Percentiles rank a stretch among this genome's conserved stretches.
These are phyloP conservation scores for Phytophthora litchii DNA, from an alignment of 352 stramenopile genomes.

Conservation along the genomic window DNA sequence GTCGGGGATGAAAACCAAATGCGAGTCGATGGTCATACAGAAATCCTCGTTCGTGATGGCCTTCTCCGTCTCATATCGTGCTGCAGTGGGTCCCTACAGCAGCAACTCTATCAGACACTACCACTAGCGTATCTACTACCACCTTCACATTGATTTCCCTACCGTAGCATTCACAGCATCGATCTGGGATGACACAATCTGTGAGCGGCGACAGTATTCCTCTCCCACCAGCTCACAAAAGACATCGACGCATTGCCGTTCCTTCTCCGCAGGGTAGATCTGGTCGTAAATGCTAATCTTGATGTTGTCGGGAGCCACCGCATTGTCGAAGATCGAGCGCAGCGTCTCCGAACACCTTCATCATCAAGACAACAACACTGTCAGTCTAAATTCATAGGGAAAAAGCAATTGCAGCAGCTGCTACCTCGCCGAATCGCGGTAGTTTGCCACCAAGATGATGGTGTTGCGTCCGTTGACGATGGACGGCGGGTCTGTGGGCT, in stretches of 20 bases:
- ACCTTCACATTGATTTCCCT: background rate
- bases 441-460: constrained; percentile 84
- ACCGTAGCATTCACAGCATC: constrained; percentile 73
- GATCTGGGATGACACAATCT: constrained; percentile 76
- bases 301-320: constrained; percentile 57
- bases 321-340: constrained; percentile 79
- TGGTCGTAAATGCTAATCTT: constrained; percentile 75
- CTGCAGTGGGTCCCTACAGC: constrained; percentile 65
- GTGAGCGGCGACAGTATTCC: constrained; percentile 52
- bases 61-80: constrained; percentile 78
- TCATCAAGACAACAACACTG: constrained; percentile 2
- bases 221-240: constrained; percentile 78
- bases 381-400: background rate
- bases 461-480: constrained; percentile 68
- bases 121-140: background rate
- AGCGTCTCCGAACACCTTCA: constrained; percentile 75
- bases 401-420: background rate
- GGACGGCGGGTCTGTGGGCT: constrained; percentile 32
- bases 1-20: constrained; percentile 75
- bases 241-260: constrained; percentile 63
- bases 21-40: constrained; percentile 82
- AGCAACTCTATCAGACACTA: constrained; percentile 11
- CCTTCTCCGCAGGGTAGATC: constrained; percentile 72
- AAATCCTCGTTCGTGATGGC: constrained; percentile 82
- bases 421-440: constrained; percentile 76